Evolutionary conservation across 306 rosid genomes (phyloP).

Genomic region (Sicyos baderoa): DNA sequence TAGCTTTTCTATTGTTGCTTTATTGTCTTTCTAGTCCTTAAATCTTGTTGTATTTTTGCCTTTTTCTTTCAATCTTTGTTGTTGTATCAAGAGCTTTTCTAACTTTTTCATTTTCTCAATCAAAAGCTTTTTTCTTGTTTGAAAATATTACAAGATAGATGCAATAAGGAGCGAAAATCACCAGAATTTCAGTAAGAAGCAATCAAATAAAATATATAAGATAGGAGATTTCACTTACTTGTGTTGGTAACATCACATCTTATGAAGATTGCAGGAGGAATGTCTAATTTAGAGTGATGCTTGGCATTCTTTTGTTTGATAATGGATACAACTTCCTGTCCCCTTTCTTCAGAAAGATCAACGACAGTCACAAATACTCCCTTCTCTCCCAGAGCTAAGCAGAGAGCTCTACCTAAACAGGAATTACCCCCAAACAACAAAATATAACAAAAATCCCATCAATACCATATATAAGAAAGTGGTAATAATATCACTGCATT

Average conservation of each 20-base stretch:
- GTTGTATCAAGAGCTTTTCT: too few species aligned
- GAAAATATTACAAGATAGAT: too few species aligned
- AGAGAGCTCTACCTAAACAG: slow-evolving; percentile 61
- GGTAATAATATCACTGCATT: too few species aligned
- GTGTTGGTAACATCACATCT: slow-evolving; percentile 61
- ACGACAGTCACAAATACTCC: slow-evolving; percentile 84
- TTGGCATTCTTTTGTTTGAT: slow-evolving; percentile 46
- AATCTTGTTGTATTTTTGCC: too few species aligned
- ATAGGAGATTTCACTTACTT: slow-evolving; percentile 37
- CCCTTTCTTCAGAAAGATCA: slow-evolving; percentile 66
- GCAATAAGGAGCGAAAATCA: neutral
- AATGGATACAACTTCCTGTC: slow-evolving; percentile 49
- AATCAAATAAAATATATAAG: neutral
- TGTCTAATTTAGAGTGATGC: slow-evolving; percentile 47
- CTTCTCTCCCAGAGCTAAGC: slow-evolving; percentile 74
- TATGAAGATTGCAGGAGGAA: slow-evolving; percentile 51
- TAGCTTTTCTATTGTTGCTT: too few species aligned
- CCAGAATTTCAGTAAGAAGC: too few species aligned
- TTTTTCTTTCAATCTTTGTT: too few species aligned
- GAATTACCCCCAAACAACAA: neutral
- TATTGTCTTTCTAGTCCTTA: too few species aligned
- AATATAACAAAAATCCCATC: neutral
- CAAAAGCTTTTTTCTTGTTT: too few species aligned
- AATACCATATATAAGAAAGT: neutral
- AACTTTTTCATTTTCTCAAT: too few species aligned